Conservation (phyloP, 2,329 filamentous ascomycete genomes). For the Eutypella sp. region DNA sequence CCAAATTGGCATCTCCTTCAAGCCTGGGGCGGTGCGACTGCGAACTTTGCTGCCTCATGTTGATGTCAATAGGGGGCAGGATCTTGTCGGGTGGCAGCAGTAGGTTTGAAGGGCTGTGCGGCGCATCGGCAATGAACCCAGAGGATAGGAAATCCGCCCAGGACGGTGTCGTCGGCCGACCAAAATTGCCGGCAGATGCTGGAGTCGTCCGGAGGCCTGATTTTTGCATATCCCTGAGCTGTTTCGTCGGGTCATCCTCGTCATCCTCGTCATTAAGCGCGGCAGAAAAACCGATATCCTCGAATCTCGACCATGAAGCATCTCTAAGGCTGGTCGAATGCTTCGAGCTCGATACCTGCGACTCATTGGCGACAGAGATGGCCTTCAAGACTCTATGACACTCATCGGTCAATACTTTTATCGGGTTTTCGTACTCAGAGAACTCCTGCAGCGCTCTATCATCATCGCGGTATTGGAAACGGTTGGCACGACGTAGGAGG, state of each 20-base stretch:
- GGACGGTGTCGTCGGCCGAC: conserved; percentile 87
- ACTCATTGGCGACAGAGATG: conserved; percentile 86
- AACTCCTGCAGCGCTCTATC: conserved; percentile 81
- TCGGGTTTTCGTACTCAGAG: conserved; percentile 82
- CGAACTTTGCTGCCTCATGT: conserved; percentile 73
- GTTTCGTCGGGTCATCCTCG: conserved; percentile 49
- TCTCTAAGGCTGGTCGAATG: conserved; percentile 71
- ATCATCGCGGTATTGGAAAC: conserved; percentile 92
- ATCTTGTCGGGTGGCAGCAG: conserved; percentile 89
- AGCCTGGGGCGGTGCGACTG: conserved; percentile 74
- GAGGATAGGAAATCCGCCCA: conserved; percentile 98
- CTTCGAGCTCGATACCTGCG: conserved; percentile 65
- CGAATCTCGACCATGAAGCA: conserved; percentile 93
- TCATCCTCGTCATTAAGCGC: conserved; percentile 66
- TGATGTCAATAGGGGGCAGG: conserved; percentile 74
- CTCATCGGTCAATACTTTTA: conserved; percentile 85
- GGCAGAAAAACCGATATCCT: conserved; percentile 86
- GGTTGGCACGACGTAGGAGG: conserved; percentile 80
- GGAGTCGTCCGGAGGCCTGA: conserved; percentile 59
- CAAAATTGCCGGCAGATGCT: conserved; percentile 61
- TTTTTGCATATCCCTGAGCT: conserved; percentile 33
- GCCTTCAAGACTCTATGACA: conserved; percentile 85
- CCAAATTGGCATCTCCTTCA: conserved; percentile 64
- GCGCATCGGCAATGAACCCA: conserved; percentile 77
- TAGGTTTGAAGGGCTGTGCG: conserved; percentile 59